Evolutionary conservation across 352 stramenopile species (phyloP), one percentile per base, ranked within the genome.

Genomic region (Phytophthora tubulina): DNA sequence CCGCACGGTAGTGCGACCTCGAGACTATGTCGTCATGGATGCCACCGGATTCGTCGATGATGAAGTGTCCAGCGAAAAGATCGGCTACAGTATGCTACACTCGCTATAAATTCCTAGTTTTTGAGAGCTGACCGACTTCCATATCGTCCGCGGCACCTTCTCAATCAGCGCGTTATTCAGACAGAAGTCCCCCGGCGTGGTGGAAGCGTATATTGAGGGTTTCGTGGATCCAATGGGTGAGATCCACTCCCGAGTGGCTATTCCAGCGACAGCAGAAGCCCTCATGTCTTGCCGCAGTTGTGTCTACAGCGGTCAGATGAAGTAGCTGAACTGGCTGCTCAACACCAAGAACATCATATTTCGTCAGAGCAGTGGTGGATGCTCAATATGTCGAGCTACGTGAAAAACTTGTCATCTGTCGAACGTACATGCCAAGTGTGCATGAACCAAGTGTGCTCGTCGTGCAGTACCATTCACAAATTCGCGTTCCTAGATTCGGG

Each of bases 21-120:
- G 79, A 14, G 82, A 92, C 49, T 86, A 82, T 30, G 64, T 90
- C 36, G 91, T 76, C 41, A 67, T 90, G 63, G 81, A 92, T 33
- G 67, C 70, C 10, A 79, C 80, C 0, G 82, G 82, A 1, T 71
- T 88, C n/a, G 38, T 79, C 17, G 31, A 69, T 3, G 73, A 84
- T 7, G 17, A 64, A 41, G 32, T 35, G 1, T 76, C 78, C 0
- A 71, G 69, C 11, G 78, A 90, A n/a, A 46, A 69, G 46, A 72
- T 90, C 41, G 82, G 82, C 21, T 90, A 80, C 67, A 79, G 80
- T 36, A 30, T 90, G 3, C 52, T 88, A 57, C 82, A 90, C 71
- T 86, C 78, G 63, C 65, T 82, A 13, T 59, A 78, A 42, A 78
- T 82, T 44, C 72, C 75, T 6, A 54, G 50, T 45, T 76, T 83